These are phyloP conservation scores for Triglochin maritima DNA, from an alignment of 106 monocot genomes.

Conservation along the genomic window DNA sequence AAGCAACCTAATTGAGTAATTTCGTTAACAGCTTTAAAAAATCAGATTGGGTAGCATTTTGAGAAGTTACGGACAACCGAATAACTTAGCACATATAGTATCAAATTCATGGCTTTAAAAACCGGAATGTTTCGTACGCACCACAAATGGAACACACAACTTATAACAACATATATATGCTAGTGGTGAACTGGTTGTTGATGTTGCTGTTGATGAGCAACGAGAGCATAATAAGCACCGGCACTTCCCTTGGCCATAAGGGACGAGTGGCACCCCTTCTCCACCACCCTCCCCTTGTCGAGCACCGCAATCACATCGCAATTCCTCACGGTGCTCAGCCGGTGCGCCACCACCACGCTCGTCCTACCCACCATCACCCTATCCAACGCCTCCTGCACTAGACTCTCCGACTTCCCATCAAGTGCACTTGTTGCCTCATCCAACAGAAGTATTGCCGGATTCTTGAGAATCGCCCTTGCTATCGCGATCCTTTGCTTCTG, in stretches of 20 bases:
- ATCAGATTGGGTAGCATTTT: too few relatives aligned
- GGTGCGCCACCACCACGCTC: constrained; percentile 25
- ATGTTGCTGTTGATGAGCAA: constrained; percentile 12
- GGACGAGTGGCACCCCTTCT: constrained; percentile 9
- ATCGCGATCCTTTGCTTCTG: constrained; percentile 28
- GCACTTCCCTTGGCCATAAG: constrained; percentile 16
- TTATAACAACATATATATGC: too few relatives aligned
- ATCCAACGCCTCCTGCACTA: constrained; percentile 22
- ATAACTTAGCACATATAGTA: too few relatives aligned
- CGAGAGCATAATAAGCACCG: constrained; percentile 14
- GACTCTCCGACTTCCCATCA: constrained; percentile 18
- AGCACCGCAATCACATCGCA: constrained; percentile 18
- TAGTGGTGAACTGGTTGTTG: too few relatives aligned
- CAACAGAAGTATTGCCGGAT: constrained; percentile 13
- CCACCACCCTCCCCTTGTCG: constrained; percentile 18
- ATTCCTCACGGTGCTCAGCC: constrained; percentile 16
- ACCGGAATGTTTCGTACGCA: too few relatives aligned
- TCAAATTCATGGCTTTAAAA: too few relatives aligned
- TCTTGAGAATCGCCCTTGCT: constrained; percentile 21
- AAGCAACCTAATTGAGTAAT: too few relatives aligned
- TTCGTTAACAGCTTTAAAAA: too few relatives aligned
- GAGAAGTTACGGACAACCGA: too few relatives aligned
- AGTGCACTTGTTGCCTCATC: constrained; percentile 26
- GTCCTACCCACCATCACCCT: constrained; percentile 18
- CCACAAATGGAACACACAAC: too few relatives aligned